Percentiles rank a stretch among this genome's conserved stretches.
Conservation (phyloP, 2,329 filamentous ascomycete genomes). For the Sordariomycetes sp. region DNA sequence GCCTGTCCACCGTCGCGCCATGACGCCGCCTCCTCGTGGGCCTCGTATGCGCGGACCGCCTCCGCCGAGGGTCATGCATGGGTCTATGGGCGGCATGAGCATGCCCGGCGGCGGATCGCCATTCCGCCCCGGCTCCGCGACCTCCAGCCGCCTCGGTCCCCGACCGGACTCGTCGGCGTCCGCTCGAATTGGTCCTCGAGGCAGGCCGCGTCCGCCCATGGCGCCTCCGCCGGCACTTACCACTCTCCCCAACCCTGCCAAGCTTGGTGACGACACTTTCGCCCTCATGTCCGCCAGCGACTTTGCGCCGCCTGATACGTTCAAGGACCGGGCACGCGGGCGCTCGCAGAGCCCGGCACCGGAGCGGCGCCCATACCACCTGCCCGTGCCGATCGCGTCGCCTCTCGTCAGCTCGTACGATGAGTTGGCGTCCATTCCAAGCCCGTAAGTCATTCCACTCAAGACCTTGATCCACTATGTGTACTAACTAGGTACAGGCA, state of each 20-base stretch:
- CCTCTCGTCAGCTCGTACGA: constrained; percentile 77
- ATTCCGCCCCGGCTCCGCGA: constrained; percentile 17
- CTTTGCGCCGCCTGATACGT: constrained; percentile 67
- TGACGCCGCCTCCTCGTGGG: constrained; percentile 75
- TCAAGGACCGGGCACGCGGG: constrained; percentile 57
- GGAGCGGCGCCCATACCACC: constrained; percentile 59
- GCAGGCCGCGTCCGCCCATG: constrained; percentile 36
- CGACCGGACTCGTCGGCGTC: constrained; percentile 55
- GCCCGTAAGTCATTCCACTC: constrained; percentile 55
- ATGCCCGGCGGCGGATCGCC: constrained; percentile 22
- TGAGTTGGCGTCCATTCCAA: constrained; percentile 73
- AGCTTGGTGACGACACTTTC: constrained; percentile 71
- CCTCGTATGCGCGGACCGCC: constrained; percentile 27
- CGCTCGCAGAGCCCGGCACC: constrained; percentile 50
- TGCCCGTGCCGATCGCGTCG: constrained; percentile 59
- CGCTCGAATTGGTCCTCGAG: constrained; percentile 14
- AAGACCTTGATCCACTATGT: background rate
- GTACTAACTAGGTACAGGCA: constrained; percentile 31
- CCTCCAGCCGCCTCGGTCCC: constrained; percentile 25
- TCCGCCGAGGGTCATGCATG: constrained; percentile 26
- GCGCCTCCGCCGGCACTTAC: constrained; percentile 48
- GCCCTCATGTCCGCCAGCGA: constrained; percentile 57
- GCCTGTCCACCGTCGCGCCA: constrained; percentile 75
- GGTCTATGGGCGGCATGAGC: constrained; percentile 35
- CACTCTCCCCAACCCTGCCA: constrained; percentile 72